A percentile compares a stretch with the other conserved stretches of the same genome.
Evolutionary conservation across 2,329 filamentous ascomycete species (phyloP).

Genomic region (Simplicillium aogashimaense): DNA sequence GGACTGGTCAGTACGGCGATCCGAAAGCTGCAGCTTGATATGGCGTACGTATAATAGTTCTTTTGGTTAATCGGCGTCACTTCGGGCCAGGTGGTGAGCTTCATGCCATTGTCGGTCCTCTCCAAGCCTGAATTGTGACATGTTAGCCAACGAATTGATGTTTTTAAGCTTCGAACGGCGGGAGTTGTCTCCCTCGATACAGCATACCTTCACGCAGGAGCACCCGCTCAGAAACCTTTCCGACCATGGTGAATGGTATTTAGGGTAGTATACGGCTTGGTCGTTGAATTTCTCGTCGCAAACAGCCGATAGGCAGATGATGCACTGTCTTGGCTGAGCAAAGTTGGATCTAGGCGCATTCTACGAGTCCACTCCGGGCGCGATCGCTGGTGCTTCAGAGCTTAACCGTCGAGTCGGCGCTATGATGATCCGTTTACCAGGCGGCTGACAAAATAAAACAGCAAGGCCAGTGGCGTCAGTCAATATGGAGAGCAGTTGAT

Average conservation of each 20-base stretch:
- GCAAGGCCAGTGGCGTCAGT: no score
- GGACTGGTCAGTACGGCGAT: conserved; percentile 10
- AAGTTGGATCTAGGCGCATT: no score
- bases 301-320: no score
- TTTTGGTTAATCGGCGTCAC: conserved; percentile 96
- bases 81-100: conserved; percentile 86
- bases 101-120: conserved; percentile 97
- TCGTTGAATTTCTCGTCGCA: neutral
- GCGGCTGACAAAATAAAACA: no score
- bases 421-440: no score
- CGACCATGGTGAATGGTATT: conserved; percentile 37
- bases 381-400: no score
- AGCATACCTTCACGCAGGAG: conserved; percentile 48
- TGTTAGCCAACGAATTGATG: conserved; percentile 4
- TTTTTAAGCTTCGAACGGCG: neutral
- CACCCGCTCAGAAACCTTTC: conserved; percentile 56
- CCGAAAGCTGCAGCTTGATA: conserved; percentile 8
- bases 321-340: no score
- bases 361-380: no score
- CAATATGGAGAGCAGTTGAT: no score
- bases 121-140: conserved; percentile 59
- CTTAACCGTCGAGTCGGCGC: no score
- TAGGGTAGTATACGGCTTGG: neutral
- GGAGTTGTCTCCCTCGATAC: conserved; percentile 11
- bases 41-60: conserved; percentile 88